These are phyloP conservation scores for Lantana camara DNA, from an alignment of 257 asterid genomes.

Conservation along the genomic window DNA sequence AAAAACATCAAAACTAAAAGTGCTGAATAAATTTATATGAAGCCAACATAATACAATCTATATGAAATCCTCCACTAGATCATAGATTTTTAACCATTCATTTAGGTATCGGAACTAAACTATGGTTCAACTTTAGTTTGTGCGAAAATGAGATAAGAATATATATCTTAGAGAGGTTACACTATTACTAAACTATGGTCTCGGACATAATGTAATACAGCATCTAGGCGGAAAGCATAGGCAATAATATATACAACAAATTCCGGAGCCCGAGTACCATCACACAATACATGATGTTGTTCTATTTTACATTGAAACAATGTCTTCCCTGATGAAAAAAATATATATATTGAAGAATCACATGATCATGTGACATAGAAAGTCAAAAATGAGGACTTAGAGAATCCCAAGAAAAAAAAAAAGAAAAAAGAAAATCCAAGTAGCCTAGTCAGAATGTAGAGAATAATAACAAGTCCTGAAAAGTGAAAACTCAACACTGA, in stretches of 20 bases:
- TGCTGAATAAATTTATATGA: neutral
- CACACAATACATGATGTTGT: neutral
- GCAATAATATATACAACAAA: neutral
- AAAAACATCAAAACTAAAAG: slow-evolving; percentile 9
- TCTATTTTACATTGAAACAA: too few species aligned
- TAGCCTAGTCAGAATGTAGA: too few species aligned
- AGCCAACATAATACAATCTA: slow-evolving; percentile 9
- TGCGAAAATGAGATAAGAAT: slow-evolving; percentile 1
- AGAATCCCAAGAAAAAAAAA: too few species aligned
- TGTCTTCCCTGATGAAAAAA: neutral
- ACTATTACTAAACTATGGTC: neutral
- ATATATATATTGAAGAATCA: neutral
- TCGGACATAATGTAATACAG: slow-evolving; percentile 4
- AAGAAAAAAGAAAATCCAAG: too few species aligned
- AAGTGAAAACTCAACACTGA: too few species aligned
- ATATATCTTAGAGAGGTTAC: neutral
- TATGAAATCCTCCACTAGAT: slow-evolving; percentile 3
- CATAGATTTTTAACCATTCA: neutral
- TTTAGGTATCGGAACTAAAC: slow-evolving; percentile 12
- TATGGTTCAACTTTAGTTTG: slow-evolving; percentile 18
- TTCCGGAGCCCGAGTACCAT: neutral
- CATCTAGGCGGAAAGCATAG: neutral
- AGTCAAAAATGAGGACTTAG: too few species aligned
- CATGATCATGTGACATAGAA: neutral
- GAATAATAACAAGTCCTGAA: too few species aligned